Evolutionary conservation across 139 green algal species (phyloP).

Genomic region (Parachlorella kessleri): DNA sequence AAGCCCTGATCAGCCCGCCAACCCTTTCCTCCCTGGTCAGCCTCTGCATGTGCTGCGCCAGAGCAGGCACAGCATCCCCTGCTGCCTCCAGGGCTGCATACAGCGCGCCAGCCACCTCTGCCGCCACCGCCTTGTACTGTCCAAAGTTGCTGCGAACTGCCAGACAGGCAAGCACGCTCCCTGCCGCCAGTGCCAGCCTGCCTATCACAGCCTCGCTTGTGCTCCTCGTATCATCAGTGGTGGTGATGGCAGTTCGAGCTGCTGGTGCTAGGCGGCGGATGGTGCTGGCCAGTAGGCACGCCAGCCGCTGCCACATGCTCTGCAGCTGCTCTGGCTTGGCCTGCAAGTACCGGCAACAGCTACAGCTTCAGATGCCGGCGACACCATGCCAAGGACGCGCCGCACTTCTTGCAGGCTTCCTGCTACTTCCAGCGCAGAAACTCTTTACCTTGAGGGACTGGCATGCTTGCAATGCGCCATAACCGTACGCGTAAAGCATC

Average conservation of each 20-base stretch:
- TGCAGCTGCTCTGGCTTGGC: neutral
- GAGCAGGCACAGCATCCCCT: neutral
- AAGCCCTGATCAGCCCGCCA: neutral
- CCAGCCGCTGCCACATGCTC: neutral
- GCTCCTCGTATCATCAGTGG: too few species aligned
- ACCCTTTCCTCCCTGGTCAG: neutral
- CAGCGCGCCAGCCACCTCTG: constrained; percentile 13
- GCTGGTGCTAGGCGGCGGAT: neutral
- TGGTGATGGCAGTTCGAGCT: too few species aligned
- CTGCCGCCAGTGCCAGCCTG: constrained; percentile 8
- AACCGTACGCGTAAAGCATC: too few species aligned
- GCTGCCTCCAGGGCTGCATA: constrained; percentile 13
- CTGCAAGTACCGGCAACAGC: too few species aligned
- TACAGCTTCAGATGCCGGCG: too few species aligned
- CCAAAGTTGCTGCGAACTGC: neutral
- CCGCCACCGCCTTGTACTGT: neutral
- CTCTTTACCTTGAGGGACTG: too few species aligned
- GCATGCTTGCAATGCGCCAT: too few species aligned
- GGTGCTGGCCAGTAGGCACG: neutral
- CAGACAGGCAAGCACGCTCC: constrained; percentile 7
- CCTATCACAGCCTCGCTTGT: neutral
- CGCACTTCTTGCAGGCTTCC: neutral
- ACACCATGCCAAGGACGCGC: too few species aligned
- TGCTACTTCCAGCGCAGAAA: neutral
- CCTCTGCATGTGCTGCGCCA: neutral